Percentiles rank a stretch among this genome's conserved stretches.
phyloP scores from a whole-genome alignment of 2,329 filamentous ascomycete genomes.

The Epichloe sp. region DNA sequence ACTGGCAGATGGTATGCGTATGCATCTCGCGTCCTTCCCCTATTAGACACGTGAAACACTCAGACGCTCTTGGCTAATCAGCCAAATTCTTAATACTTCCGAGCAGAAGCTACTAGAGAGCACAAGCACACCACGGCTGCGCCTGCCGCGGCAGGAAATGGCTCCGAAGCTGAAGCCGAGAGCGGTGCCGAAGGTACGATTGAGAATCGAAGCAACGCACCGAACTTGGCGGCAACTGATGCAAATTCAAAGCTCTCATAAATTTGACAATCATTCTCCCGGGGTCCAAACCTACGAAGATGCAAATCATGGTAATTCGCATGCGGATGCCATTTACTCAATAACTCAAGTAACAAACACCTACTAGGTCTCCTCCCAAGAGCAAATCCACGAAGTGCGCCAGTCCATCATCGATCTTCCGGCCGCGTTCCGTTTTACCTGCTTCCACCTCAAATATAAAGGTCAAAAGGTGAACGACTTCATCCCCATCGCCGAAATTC shows the following conservation, averaged over 20 bases:
- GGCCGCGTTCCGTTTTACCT: constrained; percentile 89
- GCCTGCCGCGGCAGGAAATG: constrained; percentile 14
- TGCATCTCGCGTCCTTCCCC: not conserved
- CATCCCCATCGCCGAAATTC: constrained; percentile 78
- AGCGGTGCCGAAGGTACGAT: constrained; percentile 21
- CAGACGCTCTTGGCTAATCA: not conserved
- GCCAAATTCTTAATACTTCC: not conserved
- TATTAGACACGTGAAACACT: not conserved
- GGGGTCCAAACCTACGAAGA: constrained; percentile 56
- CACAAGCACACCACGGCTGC: constrained; percentile 13
- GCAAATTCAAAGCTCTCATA: constrained; percentile 31
- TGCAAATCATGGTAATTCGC: constrained; percentile 65
- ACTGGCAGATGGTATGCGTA: constrained; percentile 11
- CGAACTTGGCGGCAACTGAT: not conserved
- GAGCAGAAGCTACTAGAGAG: constrained; percentile 13
- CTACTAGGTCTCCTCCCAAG: constrained; percentile 69
- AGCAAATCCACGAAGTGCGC: constrained; percentile 93
- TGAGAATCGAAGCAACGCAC: not conserved
- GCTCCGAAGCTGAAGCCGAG: constrained; percentile 17
- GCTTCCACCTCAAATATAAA: constrained; percentile 91
- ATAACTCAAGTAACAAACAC: not conserved
- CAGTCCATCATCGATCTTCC: constrained; percentile 93
- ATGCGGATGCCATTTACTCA: too few relatives aligned
- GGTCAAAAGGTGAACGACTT: constrained; percentile 91
- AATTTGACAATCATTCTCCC: constrained; percentile 68